phyloP scores from a whole-genome alignment of 2,329 filamentous ascomycete genomes.

The Zymoseptoria passerinii region DNA sequence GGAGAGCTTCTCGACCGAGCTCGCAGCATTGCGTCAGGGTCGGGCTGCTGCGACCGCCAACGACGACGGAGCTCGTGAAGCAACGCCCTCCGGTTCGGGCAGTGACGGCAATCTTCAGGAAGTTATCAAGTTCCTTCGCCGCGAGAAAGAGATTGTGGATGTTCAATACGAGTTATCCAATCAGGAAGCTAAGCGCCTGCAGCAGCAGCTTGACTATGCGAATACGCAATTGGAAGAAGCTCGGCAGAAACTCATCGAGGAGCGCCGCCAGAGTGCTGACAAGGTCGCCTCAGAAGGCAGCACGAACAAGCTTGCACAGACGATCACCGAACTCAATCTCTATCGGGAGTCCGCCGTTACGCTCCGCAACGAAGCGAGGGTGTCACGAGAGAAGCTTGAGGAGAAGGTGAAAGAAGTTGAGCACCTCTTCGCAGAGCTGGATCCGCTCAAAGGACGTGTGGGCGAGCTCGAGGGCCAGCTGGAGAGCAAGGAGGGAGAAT shows the following conservation, averaged over 20 bases:
- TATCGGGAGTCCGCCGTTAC: constrained; percentile 93
- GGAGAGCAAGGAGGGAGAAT: constrained; percentile 74
- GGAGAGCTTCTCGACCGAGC: constrained; percentile 67
- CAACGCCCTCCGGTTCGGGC: constrained; percentile 8
- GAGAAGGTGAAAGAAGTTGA: constrained; percentile 69
- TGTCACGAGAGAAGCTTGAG: constrained; percentile 65
- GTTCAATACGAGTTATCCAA: constrained; percentile 88
- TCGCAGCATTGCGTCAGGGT: constrained; percentile 69
- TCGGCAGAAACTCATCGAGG: constrained; percentile 81
- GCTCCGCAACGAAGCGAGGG: constrained; percentile 74
- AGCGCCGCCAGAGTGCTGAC: constrained; percentile 68
- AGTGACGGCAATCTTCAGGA: constrained; percentile 67
- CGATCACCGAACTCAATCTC: constrained; percentile 88
- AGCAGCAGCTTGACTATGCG: constrained; percentile 81
- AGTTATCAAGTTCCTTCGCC: constrained; percentile 80
- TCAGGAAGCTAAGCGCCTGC: constrained; percentile 78
- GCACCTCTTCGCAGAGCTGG: constrained; percentile 63
- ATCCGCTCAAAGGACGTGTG: constrained; percentile 73
- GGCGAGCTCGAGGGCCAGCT: constrained; percentile 75
- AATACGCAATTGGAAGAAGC: constrained; percentile 84
- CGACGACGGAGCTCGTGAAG: constrained; percentile 44
- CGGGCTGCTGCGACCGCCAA: constrained; percentile 46
- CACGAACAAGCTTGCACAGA: constrained; percentile 87
- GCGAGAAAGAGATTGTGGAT: constrained; percentile 95
- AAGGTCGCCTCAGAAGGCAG: constrained; percentile 64